Evolutionary conservation across 2,329 filamentous ascomycete species (phyloP).

Genomic region (Neonectria punicea): DNA sequence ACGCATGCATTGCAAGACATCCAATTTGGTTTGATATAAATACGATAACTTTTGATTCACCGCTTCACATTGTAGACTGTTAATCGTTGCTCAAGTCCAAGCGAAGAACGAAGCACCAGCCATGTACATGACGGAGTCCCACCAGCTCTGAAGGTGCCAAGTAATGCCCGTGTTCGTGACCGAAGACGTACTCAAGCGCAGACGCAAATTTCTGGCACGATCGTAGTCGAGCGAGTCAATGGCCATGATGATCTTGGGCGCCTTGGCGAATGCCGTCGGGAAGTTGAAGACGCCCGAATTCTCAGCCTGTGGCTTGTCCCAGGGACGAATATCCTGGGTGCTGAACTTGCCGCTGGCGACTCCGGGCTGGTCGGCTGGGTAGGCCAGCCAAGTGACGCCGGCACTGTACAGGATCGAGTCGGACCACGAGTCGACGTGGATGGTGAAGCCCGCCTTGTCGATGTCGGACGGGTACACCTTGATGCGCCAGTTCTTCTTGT

Average conservation of each 20-base stretch:
- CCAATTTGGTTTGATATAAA: not conserved
- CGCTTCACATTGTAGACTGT: not conserved
- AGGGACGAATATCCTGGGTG: conserved; percentile 13
- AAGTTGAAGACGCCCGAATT: conserved; percentile 1
- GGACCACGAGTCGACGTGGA: conserved; percentile 22
- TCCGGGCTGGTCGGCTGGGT: conserved; percentile 15
- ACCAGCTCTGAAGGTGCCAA: conserved; percentile 23
- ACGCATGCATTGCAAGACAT: not conserved
- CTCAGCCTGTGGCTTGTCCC: not conserved
- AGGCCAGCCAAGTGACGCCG: conserved; percentile 24
- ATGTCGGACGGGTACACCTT: conserved; percentile 14
- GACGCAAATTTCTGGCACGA: conserved; percentile 1
- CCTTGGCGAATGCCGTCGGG: not conserved
- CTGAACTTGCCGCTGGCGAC: conserved; percentile 25
- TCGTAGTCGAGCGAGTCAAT: conserved; percentile 11
- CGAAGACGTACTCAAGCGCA: conserved; percentile 4
- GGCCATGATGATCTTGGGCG: conserved; percentile 21
- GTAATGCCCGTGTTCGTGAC: conserved; percentile 6
- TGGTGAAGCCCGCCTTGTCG: conserved; percentile 19
- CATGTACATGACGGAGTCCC: conserved; percentile 4
- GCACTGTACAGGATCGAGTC: conserved; percentile 20
- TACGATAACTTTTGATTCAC: no score
- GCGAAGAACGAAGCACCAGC: conserved; percentile 1
- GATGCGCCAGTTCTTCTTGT: conserved; percentile 21
- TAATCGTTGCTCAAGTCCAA: not conserved